Evolutionary conservation across 169 alveolate genomes (phyloP), one percentile per base, ranked within the genome.

Genomic region (Eimeria necatrix): DNA sequence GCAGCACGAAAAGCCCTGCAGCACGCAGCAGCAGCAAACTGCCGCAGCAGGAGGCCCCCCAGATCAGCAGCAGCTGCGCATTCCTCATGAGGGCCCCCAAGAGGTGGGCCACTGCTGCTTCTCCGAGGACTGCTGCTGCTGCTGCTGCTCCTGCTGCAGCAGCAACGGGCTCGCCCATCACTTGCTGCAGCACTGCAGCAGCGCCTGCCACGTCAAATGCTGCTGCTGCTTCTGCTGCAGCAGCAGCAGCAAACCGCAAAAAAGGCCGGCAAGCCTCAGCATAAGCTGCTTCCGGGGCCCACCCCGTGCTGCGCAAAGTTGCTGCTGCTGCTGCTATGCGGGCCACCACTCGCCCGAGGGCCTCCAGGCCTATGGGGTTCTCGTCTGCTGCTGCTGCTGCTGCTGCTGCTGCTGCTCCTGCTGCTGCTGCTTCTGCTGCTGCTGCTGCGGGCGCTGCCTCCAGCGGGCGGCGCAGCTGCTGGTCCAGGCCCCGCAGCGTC

Each of bases 331-430:
- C 96, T 0, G 96, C 97, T 22, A 96, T 60, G 49, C 95, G 95
- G 14, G 96, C 94, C 49, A 96, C 84, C n/a, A 90, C 76, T 71
- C 97, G 95, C 12, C 94, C 94, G 53, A 96, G 64, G 20, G 97
- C 97, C 24, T 96, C 97, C 9, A 94, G 84, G 7, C 96, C 94
- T 51, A 96, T 94, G 90, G 97, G 97, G 68, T 91, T 71, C 9
- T 95, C 85, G 20, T 41, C 81, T 22, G 10, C 24, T 3, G 26
- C 91, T 56, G 89, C 96, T 51, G 89, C 87, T n/a, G 91, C 48
- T 53, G 61, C 61, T 53, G 83, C 12, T 8, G 52, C 83, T 32
- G 83, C 83, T 71, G 83, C 18, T 71, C 53, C 53, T 71, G 48
- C 53, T 8, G 53, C 7, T 22, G 14, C 41, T 24, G 52, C n/a